A percentile compares a stretch with the other conserved stretches of the same genome.
These are phyloP conservation scores for Aeschynomene evenia DNA, from an alignment of 306 rosid genomes.

Conservation along the genomic window DNA sequence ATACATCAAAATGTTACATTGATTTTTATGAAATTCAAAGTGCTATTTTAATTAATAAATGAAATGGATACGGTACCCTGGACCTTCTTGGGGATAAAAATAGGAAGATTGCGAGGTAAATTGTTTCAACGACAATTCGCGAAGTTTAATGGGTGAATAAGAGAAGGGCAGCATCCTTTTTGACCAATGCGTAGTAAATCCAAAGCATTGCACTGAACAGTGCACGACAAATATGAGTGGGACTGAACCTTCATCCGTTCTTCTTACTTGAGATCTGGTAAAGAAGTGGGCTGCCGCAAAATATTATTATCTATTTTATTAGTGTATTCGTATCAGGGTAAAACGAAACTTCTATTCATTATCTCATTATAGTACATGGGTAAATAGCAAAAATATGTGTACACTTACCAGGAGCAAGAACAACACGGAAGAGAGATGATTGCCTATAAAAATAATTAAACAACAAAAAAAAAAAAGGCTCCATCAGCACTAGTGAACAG, in stretches of 20 bases:
- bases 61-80: slow-evolving; percentile 61
- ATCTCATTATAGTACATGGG: too few species aligned
- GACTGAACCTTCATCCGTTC: slow-evolving; percentile 76
- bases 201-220: slow-evolving; percentile 84
- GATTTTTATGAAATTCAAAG: too few species aligned
- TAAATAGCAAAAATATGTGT: not conserved
- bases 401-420: slow-evolving; percentile 91
- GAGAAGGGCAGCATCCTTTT: slow-evolving; percentile 58
- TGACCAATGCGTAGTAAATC: slow-evolving; percentile 83
- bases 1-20: not conserved
- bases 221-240: slow-evolving; percentile 77
- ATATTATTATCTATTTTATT: too few species aligned
- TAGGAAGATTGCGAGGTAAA: slow-evolving; percentile 59
- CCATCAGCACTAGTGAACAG: slow-evolving; percentile 20
- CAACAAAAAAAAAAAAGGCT: not conserved
- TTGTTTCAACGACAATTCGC: slow-evolving; percentile 67
- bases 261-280: slow-evolving; percentile 76
- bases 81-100: slow-evolving; percentile 58
- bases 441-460: slow-evolving; percentile 60
- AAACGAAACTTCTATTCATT: too few species aligned
- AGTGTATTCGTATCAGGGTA: too few species aligned
- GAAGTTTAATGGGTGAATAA: slow-evolving; percentile 83
- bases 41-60: too few species aligned
- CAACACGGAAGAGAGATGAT: slow-evolving; percentile 80
- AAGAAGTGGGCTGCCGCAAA: slow-evolving; percentile 73